phyloP scores from a whole-genome alignment of 352 stramenopile species.

The Phytophthora tentaculata region DNA sequence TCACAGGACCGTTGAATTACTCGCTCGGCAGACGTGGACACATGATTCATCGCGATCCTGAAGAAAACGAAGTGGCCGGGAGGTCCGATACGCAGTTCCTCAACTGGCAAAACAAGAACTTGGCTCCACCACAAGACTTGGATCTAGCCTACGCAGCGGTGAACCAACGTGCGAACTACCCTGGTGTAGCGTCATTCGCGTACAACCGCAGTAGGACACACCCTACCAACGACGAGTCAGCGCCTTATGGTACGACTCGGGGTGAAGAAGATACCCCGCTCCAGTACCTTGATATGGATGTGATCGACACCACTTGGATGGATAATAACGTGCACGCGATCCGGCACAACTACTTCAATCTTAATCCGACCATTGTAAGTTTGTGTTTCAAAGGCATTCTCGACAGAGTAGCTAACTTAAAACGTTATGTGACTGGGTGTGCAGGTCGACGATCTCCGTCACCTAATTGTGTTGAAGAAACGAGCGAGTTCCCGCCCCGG shows the following conservation, averaged over 20 bases:
- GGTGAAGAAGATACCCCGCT: conserved; percentile 27
- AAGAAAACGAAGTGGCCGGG: conserved; percentile 33
- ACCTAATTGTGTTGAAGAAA: conserved; percentile 66
- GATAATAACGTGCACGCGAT: conserved; percentile 88
- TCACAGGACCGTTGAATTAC: conserved; percentile 54
- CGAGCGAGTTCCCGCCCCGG: conserved; percentile 56
- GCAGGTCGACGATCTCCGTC: conserved; percentile 63
- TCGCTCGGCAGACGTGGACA: conserved; percentile 57
- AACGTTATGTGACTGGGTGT: background rate
- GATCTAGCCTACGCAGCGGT: conserved; percentile 58
- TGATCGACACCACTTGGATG: conserved; percentile 90
- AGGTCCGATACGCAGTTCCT: conserved; percentile 45
- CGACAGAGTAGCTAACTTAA: conserved; percentile 5
- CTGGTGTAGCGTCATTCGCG: conserved; percentile 56
- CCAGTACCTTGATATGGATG: conserved; percentile 82
- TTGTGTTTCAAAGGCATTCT: no score
- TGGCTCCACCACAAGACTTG: conserved; percentile 46
- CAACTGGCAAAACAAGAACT: conserved; percentile 50
- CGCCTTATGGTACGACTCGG: conserved; percentile 35
- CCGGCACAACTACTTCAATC: conserved; percentile 88
- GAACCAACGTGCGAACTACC: conserved; percentile 63
- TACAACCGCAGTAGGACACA: conserved; percentile 50
- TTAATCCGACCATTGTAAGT: conserved; percentile 84
- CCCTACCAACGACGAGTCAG: conserved; percentile 19
- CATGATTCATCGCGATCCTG: conserved; percentile 56